Conservation (phyloP, 73 alveolate genomes). For the Blepharisma stoltei region DNA sequence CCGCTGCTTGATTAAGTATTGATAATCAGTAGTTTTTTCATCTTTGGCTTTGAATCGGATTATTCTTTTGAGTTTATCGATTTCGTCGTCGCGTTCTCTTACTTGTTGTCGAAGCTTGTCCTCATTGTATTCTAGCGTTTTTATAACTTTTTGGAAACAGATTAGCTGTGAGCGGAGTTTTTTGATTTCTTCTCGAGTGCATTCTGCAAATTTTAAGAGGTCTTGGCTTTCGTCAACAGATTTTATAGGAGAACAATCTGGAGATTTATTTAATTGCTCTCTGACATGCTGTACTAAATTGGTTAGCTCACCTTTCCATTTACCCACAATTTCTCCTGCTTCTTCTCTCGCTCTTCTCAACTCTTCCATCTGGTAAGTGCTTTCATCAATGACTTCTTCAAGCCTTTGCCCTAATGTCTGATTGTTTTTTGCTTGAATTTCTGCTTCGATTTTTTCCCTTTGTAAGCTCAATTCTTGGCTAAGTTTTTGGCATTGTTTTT, state of each 20-base stretch:
- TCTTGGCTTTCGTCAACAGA: background rate
- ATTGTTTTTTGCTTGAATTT: too few relatives aligned
- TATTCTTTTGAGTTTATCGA: constrained; percentile 1
- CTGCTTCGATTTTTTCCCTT: too few relatives aligned
- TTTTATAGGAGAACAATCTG: background rate
- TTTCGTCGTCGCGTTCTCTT: background rate
- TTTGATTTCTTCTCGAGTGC: background rate
- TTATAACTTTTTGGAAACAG: background rate
- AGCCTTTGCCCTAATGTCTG: background rate
- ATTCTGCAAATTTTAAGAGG: background rate
- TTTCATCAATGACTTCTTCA: background rate
- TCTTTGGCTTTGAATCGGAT: constrained; percentile 26
- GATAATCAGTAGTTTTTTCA: background rate
- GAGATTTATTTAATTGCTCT: background rate
- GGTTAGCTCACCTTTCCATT: background rate
- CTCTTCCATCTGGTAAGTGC: background rate
- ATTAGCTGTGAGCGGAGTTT: background rate
- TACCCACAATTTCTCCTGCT: background rate
- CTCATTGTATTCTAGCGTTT: background rate
- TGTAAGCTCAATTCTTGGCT: background rate
- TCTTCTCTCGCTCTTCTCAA: background rate
- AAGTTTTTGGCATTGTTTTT: background rate
- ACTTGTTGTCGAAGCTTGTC: background rate
- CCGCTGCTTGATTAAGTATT: background rate
- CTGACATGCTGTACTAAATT: background rate